Evolutionary conservation across 2,329 filamentous ascomycete genomes (phyloP).

Genomic region (Talaromyces marneffei): DNA sequence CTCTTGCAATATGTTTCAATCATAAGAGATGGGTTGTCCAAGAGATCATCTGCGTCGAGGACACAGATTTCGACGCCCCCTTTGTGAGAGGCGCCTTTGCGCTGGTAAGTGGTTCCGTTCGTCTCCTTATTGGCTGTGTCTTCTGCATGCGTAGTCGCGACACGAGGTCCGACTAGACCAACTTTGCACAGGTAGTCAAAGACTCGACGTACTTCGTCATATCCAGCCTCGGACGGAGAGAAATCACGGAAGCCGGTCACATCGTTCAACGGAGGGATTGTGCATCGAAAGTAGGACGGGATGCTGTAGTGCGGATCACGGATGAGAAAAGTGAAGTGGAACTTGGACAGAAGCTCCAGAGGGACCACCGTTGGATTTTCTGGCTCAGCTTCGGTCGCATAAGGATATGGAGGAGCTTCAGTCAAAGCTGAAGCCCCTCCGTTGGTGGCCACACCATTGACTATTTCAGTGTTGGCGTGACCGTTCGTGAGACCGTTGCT

Average conservation of each 20-base stretch:
- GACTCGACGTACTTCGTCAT: slow-evolving; percentile 75
- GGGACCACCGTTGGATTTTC: slow-evolving; percentile 84
- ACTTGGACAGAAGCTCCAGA: slow-evolving; percentile 63
- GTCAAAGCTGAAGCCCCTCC: slow-evolving; percentile 18
- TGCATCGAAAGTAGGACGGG: slow-evolving; percentile 92
- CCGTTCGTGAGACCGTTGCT: slow-evolving; percentile 13
- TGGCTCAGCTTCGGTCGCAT: slow-evolving; percentile 54
- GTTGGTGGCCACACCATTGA: slow-evolving; percentile 20
- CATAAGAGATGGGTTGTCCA: slow-evolving; percentile 73
- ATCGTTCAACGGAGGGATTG: slow-evolving; percentile 74
- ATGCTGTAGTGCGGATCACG: slow-evolving; percentile 88
- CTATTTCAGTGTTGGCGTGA: slow-evolving; percentile 17
- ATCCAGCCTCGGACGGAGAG: slow-evolving; percentile 82
- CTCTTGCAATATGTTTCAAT: slow-evolving; percentile 75
- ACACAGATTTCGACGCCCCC: slow-evolving; percentile 65
- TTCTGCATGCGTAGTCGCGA: slow-evolving; percentile 41
- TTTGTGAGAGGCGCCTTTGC: slow-evolving; percentile 12
- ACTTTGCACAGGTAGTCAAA: slow-evolving; percentile 75
- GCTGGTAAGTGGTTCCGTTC: slow-evolving; percentile 18
- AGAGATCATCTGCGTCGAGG: slow-evolving; percentile 86
- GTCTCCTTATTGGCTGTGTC: slow-evolving; percentile 19
- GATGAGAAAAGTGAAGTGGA: slow-evolving; percentile 95
- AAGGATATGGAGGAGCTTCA: slow-evolving; percentile 47
- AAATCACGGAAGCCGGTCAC: slow-evolving; percentile 83
- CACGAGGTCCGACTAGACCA: slow-evolving; percentile 63